Evolutionary conservation across 202 grass and related monocot species (phyloP).

Genomic region (Carex arenaria): DNA sequence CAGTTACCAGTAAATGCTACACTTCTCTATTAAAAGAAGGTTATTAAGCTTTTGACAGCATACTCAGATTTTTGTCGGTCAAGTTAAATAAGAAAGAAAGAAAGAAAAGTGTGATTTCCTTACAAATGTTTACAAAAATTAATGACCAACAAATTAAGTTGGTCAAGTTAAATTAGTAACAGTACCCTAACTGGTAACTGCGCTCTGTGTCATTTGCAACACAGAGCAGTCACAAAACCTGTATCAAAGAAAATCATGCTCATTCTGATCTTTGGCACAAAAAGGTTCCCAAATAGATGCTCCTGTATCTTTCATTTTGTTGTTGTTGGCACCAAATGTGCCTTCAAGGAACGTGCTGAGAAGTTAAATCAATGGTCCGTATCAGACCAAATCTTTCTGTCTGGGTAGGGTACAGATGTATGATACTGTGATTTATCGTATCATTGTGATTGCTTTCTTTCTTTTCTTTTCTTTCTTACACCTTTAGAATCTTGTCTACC

Average conservation of each 20-base stretch:
- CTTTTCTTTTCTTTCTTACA: not conserved
- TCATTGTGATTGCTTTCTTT: slow-evolving; percentile 11
- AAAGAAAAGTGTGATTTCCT: not conserved
- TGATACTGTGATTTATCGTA: not conserved
- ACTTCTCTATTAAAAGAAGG: not conserved
- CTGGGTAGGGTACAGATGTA: slow-evolving; percentile 1
- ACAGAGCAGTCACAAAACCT: not conserved
- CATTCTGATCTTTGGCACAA: not conserved
- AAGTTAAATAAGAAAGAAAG: too few relatives aligned
- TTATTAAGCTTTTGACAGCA: not conserved
- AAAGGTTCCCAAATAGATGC: not conserved
- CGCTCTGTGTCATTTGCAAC: not conserved
- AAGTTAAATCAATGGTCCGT: slow-evolving; percentile 1
- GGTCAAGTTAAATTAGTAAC: not conserved
- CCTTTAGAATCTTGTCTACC: slow-evolving; percentile 19
- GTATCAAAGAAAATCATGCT: not conserved
- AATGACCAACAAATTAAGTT: not conserved
- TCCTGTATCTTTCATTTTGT: not conserved
- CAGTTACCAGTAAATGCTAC: not conserved
- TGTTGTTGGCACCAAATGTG: not conserved
- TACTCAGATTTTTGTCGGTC: too few relatives aligned
- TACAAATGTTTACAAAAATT: not conserved
- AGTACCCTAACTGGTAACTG: not conserved
- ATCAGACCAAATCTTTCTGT: slow-evolving; percentile 19
- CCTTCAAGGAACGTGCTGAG: slow-evolving; percentile 14